Percentiles rank a stretch among this genome's conserved stretches.
Evolutionary conservation across 495 filamentous ascomycete species (phyloP).

Genomic region (Niebla homalea): DNA sequence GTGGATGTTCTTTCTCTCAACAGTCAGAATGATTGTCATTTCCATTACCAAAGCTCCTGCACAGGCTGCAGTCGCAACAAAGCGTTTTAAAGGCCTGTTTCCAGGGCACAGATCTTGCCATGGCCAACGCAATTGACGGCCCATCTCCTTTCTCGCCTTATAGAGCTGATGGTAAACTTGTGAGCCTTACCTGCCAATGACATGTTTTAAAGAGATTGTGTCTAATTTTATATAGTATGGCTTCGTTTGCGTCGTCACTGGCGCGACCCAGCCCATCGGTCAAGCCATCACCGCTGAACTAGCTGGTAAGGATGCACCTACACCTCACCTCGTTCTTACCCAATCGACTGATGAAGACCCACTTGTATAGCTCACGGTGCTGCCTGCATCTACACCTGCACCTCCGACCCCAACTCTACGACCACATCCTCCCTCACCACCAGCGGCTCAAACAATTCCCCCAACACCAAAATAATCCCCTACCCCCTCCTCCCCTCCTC

Average conservation of each 20-base stretch:
- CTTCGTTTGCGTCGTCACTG: slow-evolving; percentile 50
- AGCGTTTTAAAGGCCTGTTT: too few relatives aligned
- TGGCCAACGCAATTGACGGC: slow-evolving; percentile 27
- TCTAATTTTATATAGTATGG: slow-evolving; percentile 31
- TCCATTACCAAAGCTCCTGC: background rate
- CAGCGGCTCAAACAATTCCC: slow-evolving; percentile 24
- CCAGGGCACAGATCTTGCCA: background rate
- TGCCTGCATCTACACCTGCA: slow-evolving; percentile 45
- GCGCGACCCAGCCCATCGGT: slow-evolving; percentile 43
- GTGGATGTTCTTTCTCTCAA: background rate
- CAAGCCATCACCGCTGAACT: slow-evolving; percentile 44
- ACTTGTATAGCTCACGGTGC: slow-evolving; percentile 41
- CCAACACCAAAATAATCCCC: slow-evolving; percentile 43
- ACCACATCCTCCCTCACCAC: slow-evolving; percentile 20
- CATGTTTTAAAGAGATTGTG: background rate
- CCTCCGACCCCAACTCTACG: slow-evolving; percentile 15
- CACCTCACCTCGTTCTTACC: background rate
- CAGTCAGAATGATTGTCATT: background rate
- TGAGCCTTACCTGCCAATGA: slow-evolving; percentile 16
- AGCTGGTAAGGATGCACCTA: slow-evolving; percentile 27
- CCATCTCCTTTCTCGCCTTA: slow-evolving; percentile 39
- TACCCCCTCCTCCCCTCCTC: slow-evolving; percentile 42
- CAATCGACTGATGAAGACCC: background rate
- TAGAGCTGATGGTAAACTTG: slow-evolving; percentile 45
- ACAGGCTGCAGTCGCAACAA: too few relatives aligned